A percentile compares a stretch with the other conserved stretches of the same genome.
phyloP scores from a whole-genome alignment of 805 yeast species.

The Lachancea fermentati region DNA sequence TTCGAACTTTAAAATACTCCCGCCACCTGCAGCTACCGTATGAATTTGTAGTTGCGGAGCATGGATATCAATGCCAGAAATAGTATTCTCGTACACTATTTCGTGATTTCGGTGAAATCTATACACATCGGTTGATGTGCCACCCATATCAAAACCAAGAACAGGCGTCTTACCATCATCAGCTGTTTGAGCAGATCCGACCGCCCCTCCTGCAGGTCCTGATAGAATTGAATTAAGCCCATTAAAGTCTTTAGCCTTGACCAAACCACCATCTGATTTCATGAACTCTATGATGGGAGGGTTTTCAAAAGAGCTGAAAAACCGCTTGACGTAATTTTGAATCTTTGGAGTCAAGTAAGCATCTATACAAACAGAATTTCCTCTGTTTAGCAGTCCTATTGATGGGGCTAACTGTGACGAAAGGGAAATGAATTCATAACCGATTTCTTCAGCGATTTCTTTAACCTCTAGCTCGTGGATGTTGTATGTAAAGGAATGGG shows the following conservation, averaged over 20 bases:
- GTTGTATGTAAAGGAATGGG: conserved; percentile 71
- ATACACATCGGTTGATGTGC: conserved; percentile 83
- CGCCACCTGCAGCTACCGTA: conserved; percentile 85
- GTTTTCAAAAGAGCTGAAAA: conserved; percentile 55
- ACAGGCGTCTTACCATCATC: conserved; percentile 56
- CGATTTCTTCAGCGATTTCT: conserved; percentile 53
- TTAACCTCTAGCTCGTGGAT: conserved; percentile 61
- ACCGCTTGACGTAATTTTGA: conserved; percentile 53
- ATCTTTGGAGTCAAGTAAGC: conserved; percentile 81
- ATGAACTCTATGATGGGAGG: conserved; percentile 66
- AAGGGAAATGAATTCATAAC: conserved; percentile 63
- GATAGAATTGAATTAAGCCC: conserved; percentile 86
- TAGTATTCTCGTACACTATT: conserved; percentile 66
- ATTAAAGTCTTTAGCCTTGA: conserved; percentile 75
- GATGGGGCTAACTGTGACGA: conserved; percentile 69
- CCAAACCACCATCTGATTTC: conserved; percentile 96
- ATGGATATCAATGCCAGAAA: conserved; percentile 79
- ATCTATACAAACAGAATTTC: conserved; percentile 74
- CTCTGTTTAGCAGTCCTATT: conserved; percentile 71
- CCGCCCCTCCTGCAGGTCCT: conserved; percentile 98
- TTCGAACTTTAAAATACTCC: conserved; percentile 59
- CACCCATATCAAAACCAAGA: conserved; percentile 88
- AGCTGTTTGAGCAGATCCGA: conserved; percentile 84
- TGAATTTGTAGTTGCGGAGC: conserved; percentile 80
- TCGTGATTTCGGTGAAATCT: conserved; percentile 44